These are phyloP conservation scores for Thamnidium elegans DNA, from an alignment of 192 early-diverging fungal species.

Conservation along the genomic window DNA sequence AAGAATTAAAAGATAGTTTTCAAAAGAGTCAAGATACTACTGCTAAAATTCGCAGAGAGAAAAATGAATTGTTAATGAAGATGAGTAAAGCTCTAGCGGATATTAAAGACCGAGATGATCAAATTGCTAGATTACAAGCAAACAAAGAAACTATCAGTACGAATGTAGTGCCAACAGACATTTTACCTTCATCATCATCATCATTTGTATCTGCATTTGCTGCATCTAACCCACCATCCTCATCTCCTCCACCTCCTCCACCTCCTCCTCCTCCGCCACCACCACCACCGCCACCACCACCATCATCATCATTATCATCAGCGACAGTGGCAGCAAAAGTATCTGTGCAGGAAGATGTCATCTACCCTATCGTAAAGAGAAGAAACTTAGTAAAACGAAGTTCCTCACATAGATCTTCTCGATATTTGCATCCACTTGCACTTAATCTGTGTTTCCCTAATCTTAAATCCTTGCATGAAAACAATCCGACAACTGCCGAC, in stretches of 20 bases:
- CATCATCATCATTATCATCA: conserved; percentile 22
- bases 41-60: conserved; percentile 33
- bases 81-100: conserved; percentile 27
- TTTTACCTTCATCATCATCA: not conserved
- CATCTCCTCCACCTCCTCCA: conserved; percentile 24
- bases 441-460: conserved; percentile 29
- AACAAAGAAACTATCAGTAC: not conserved
- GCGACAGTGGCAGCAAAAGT: not conserved
- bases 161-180: not conserved
- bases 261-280: conserved; percentile 22
- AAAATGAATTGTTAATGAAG: conserved; percentile 37
- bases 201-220: conserved; percentile 10
- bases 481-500: not conserved
- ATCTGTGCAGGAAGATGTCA: not conserved
- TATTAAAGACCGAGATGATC: conserved; percentile 22
- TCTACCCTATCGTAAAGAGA: conserved; percentile 2
- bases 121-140: not conserved
- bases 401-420: conserved; percentile 9
- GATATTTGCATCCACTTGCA: conserved; percentile 25
- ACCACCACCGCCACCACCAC: conserved; percentile 25
- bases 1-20: conserved; percentile 23
- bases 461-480: conserved; percentile 33
- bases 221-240: conserved; percentile 15
- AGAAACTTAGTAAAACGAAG: conserved; percentile 5
- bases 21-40: conserved; percentile 22